These are phyloP conservation scores for Neurospora sp. DNA, from an alignment of 495 filamentous ascomycete genomes.

Conservation along the genomic window DNA sequence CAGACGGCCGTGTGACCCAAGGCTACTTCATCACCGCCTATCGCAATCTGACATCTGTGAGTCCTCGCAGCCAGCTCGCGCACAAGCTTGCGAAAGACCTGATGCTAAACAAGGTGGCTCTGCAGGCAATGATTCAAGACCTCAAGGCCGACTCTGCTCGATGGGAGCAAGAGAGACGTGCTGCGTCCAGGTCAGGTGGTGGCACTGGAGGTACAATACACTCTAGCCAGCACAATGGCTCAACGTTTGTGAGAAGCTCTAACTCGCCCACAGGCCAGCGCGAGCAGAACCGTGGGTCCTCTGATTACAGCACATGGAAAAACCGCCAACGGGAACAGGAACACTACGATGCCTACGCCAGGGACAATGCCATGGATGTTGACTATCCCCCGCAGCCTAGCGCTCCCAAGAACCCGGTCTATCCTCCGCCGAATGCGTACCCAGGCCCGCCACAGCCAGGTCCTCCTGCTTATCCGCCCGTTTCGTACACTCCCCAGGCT, in stretches of 20 bases:
- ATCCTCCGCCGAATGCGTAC: constrained; percentile 9
- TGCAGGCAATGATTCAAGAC: constrained; percentile 80
- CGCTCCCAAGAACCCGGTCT: constrained; percentile 4
- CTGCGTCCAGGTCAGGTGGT: constrained; percentile 30
- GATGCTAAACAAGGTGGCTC: constrained; percentile 4
- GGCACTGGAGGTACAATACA: constrained; percentile 47
- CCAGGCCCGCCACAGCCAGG: constrained; percentile 4
- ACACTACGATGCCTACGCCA: constrained; percentile 9
- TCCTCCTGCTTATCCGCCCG: constrained; percentile 9
- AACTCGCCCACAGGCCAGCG: constrained; percentile 43
- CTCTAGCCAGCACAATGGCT: constrained; percentile 41
- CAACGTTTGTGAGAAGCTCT: constrained; percentile 43
- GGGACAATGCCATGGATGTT: constrained; percentile 19
- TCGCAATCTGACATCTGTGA: constrained; percentile 76
- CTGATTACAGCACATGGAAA: constrained; percentile 25
- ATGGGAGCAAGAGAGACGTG: constrained; percentile 65
- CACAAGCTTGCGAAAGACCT: constrained; percentile 5
- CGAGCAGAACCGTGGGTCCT: constrained; percentile 17
- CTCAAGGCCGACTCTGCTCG: constrained; percentile 70
- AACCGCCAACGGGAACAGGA: constrained; percentile 15
- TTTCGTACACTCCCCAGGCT: constrained; percentile 14
- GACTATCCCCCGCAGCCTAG: constrained; percentile 11
- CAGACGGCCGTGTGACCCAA: constrained; percentile 47
- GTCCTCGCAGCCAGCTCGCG: constrained; percentile 21
- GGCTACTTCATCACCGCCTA: constrained; percentile 85